A percentile compares a stretch with the other conserved stretches of the same genome.
These are phyloP conservation scores for Perkinsela sp. DNA, from an alignment of 208 protist species.

Conservation along the genomic window DNA sequence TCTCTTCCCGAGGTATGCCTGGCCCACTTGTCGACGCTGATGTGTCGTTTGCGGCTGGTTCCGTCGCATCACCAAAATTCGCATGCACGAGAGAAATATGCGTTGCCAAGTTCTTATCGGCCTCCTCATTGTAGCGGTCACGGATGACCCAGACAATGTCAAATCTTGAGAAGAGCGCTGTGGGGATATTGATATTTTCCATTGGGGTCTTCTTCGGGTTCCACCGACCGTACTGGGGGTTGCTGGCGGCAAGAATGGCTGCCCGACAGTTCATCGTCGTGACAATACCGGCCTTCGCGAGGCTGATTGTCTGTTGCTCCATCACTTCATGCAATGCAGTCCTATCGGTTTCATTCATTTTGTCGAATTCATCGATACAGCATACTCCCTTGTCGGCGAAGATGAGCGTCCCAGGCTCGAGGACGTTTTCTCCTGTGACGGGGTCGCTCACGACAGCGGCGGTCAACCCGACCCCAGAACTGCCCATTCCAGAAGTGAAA, in stretches of 20 bases:
- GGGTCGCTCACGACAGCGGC: constrained; percentile 84
- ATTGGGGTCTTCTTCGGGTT: constrained; percentile 53
- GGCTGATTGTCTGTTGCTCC: constrained; percentile 95
- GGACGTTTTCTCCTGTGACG: constrained; percentile 72
- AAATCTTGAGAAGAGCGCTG: constrained; percentile 87
- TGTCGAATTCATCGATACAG: constrained; percentile 99
- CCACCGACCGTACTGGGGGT: constrained; percentile 86
- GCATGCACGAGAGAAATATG: constrained; percentile 66
- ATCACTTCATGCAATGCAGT: constrained; percentile 91
- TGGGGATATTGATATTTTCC: constrained; percentile 93
- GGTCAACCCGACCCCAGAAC: constrained; percentile 91
- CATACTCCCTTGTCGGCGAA: constrained; percentile 90
- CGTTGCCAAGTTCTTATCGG: constrained; percentile 72
- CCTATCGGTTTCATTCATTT: constrained; percentile 87
- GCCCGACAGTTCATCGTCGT: constrained; percentile 93
- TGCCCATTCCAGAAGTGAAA: constrained; percentile 93
- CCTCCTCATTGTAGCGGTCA: constrained; percentile 48
- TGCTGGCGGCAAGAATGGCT: constrained; percentile 91
- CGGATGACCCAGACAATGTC: constrained; percentile 72
- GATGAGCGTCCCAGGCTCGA: constrained; percentile 85
- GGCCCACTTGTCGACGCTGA: constrained; percentile 11
- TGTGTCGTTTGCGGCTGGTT: constrained; percentile 11
- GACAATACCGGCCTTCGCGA: constrained; percentile 96
- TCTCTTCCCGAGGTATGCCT: no score
- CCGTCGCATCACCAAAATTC: constrained; percentile 26